phyloP scores from a whole-genome alignment of 345 rosid genomes.

The Diplotaxis tenuifolia region DNA sequence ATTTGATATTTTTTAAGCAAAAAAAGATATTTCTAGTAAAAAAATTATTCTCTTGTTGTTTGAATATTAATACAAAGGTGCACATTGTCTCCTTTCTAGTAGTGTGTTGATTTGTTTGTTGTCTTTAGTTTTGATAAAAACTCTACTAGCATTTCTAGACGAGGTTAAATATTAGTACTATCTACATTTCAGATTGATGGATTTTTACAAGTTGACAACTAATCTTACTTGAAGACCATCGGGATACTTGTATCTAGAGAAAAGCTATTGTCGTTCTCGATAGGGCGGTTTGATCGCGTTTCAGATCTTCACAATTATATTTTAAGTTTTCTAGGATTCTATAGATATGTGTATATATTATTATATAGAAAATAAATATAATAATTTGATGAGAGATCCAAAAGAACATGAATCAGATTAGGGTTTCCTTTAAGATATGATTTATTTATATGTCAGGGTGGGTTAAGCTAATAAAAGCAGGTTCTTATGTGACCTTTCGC shows the following conservation, averaged over 20 bases:
- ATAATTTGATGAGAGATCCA: conserved; percentile 18
- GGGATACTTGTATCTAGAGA: conserved; percentile 23
- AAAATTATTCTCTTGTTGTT: conserved; percentile 4
- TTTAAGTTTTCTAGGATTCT: conserved; percentile 17
- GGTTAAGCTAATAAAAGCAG: conserved; percentile 11
- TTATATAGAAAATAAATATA: not conserved
- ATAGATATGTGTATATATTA: not conserved
- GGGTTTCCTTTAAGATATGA: conserved; percentile 24
- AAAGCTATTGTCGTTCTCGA: conserved; percentile 12
- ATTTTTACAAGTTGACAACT: not conserved
- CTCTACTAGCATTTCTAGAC: not conserved
- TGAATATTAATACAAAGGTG: conserved; percentile 3
- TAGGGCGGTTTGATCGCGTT: conserved; percentile 14
- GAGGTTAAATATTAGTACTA: not conserved
- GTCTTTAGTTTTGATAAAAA: not conserved
- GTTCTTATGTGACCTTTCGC: conserved; percentile 26
- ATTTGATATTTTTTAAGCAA: too few species aligned
- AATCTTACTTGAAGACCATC: not conserved
- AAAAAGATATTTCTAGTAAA: too few species aligned
- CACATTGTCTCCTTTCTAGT: conserved; percentile 22
- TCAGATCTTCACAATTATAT: conserved; percentile 15
- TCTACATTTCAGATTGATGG: not conserved
- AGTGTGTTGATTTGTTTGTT: not conserved
- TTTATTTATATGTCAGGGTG: conserved; percentile 7
- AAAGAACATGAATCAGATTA: conserved; percentile 27